Evolutionary conservation across 1,139 yeast genomes (phyloP), one percentile per base, ranked within the genome.

Genomic region (Blastobotrys aristatus): DNA sequence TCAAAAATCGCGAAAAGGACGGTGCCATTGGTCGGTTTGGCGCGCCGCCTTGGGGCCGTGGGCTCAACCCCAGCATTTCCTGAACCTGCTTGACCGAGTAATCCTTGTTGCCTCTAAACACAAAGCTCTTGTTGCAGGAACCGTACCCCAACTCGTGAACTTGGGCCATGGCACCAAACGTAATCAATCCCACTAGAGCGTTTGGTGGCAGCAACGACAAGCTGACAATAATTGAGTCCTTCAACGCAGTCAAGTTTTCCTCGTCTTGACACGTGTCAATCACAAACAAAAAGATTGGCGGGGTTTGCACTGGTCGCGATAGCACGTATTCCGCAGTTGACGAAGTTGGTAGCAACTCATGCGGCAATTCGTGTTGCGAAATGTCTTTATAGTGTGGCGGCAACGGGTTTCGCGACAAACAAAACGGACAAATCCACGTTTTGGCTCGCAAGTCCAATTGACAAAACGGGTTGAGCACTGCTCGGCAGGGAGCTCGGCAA

Each of bases 251-350:
- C 63, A 92, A 75, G 66, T 89, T 92, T 61, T 92, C 98, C 50
- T 82, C 88, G 62, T 94, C 97, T 67, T 94, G 96, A 65, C 98
- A 92, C 55, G 90, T 74, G 67, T 92, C 99, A 57, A 92, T 82
- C 31, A 89, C 94, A 64, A 88, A 88, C 56, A 89, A 71, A 66
- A 90, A 92, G 53, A 90, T 80, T n/a, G 98, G 98, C 14, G 97
- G 96, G 51, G 80, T 79, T 59, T 81, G 87, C 18, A 85, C 94
- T 2, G 97, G 96, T 63, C 95, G 81, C 29, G 87, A 79, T 40
- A 94, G 78, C 53, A 90, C 81, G 66, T 94, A 92, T 70, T 92
- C 99, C 54, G 90, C 84, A 18, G 97, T 87, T n/a, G 95, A 79
- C 55, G 86, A 76, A 46, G 75, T 70, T 8, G 85, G 80, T 56